A percentile compares a stretch with the other conserved stretches of the same genome.
phyloP scores from a whole-genome alignment of 495 filamentous ascomycete species.

The Aspergillus campestris region DNA sequence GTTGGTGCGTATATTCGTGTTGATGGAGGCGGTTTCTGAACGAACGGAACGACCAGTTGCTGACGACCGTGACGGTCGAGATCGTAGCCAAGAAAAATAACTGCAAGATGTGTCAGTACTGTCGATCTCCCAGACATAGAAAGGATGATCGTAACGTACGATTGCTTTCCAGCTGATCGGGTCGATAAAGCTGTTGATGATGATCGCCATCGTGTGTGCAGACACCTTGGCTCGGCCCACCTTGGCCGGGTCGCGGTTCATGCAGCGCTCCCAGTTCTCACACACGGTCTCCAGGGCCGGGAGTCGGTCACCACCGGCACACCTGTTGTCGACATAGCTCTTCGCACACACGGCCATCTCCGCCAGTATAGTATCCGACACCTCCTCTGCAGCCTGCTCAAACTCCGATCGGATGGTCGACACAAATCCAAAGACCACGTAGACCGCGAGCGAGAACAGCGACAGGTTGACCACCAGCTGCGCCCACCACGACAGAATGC shows the following conservation, averaged over 20 bases:
- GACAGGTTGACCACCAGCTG: constrained; percentile 73
- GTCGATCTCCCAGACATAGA: not conserved
- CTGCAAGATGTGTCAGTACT: constrained; percentile 18
- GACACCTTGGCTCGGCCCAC: constrained; percentile 59
- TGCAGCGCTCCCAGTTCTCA: constrained; percentile 74
- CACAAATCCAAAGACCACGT: constrained; percentile 62
- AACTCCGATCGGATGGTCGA: constrained; percentile 69
- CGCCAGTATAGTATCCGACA: constrained; percentile 52
- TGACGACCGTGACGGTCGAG: constrained; percentile 34
- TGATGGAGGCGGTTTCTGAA: constrained; percentile 33
- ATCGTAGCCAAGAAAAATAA: constrained; percentile 35
- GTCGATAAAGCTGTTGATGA: constrained; percentile 65
- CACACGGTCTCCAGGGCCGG: constrained; percentile 70
- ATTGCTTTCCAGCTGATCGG: constrained; percentile 67
- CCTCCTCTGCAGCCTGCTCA: constrained; percentile 55
- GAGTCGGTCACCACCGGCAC: constrained; percentile 49
- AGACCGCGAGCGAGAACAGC: constrained; percentile 57
- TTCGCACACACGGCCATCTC: constrained; percentile 65
- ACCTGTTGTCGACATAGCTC: constrained; percentile 66
- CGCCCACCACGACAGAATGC: constrained; percentile 76
- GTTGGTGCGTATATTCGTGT: constrained; percentile 21
- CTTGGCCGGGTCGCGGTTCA: constrained; percentile 62
- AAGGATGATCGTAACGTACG: constrained; percentile 30
- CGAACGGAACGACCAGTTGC: constrained; percentile 41
- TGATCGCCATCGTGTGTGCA: constrained; percentile 74